These are phyloP conservation scores for Cinchona pubescens DNA, from an alignment of 257 asterid species.

Conservation along the genomic window DNA sequence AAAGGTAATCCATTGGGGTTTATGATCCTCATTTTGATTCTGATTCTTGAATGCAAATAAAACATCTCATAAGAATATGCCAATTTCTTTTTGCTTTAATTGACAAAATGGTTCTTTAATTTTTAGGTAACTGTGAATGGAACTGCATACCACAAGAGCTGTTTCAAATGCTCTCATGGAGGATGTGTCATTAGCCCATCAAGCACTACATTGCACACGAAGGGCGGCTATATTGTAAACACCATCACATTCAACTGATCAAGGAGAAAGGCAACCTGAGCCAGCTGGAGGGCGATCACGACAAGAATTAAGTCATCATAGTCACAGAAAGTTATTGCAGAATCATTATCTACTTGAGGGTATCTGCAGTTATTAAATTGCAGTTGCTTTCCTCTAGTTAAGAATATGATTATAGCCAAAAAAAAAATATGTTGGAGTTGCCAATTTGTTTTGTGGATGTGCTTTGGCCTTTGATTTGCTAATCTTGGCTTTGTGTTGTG, in stretches of 20 bases:
- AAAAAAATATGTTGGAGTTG: constrained; percentile 12
- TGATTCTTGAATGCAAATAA: no score
- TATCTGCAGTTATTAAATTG: constrained; percentile 5
- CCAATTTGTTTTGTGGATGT: constrained; percentile 7
- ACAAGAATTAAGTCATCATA: constrained; percentile 26
- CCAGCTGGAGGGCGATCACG: constrained; percentile 82
- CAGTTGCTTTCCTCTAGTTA: constrained; percentile 18
- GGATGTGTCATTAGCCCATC: constrained; percentile 98
- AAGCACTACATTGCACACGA: constrained; percentile 88
- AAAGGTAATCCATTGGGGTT: no score
- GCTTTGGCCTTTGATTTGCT: constrained; percentile 19
- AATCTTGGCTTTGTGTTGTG: constrained; percentile 26
- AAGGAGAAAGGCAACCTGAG: constrained; percentile 98
- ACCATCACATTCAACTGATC: constrained; percentile 94
- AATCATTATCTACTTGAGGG: constrained; percentile 23
- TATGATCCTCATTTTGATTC: no score
- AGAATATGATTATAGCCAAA: constrained; percentile 23
- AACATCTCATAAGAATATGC: no score
- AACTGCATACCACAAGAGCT: constrained; percentile 80
- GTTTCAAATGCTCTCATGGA: constrained; percentile 91
- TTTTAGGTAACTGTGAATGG: constrained; percentile 83
- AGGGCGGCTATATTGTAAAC: constrained; percentile 92
- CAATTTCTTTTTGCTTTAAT: not conserved
- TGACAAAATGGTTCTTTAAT: not conserved
- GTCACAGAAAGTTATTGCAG: constrained; percentile 32